Evolutionary conservation across 495 filamentous ascomycete species (phyloP).

Genomic region (Pseudoneurospora amorphoporcata): DNA sequence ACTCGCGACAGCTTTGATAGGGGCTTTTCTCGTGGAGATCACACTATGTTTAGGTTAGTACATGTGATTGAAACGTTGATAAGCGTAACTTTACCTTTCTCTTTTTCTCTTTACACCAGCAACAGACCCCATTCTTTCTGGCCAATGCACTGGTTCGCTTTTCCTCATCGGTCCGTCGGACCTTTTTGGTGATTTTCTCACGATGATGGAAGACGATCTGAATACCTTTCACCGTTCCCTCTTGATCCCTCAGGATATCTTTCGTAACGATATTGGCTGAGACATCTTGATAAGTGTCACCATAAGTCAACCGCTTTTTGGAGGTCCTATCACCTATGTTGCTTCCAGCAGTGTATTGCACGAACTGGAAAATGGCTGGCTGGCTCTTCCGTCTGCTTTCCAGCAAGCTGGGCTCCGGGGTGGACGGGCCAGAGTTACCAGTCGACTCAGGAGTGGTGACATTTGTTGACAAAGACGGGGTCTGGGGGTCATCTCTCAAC

Average conservation of each 20-base stretch:
- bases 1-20: constrained; percentile 14
- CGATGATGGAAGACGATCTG: neutral
- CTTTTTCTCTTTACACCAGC: constrained; percentile 17
- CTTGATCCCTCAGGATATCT: neutral
- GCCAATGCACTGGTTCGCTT: constrained; percentile 9
- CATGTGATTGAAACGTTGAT: neutral
- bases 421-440: neutral
- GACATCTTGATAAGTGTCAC: neutral
- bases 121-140: constrained; percentile 17
- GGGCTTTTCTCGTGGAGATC: constrained; percentile 10
- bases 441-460: neutral
- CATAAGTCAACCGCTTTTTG: constrained; percentile 8
- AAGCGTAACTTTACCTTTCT: constrained; percentile 11
- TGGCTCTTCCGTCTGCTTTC: neutral
- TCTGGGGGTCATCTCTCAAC: neutral
- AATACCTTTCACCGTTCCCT: neutral
- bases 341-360: constrained; percentile 10
- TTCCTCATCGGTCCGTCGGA: constrained; percentile 7
- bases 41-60: constrained; percentile 11
- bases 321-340: neutral
- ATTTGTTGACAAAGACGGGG: neutral
- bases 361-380: constrained; percentile 4
- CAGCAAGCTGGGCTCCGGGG: neutral
- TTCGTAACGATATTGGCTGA: neutral
- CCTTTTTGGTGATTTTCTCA: neutral